Evolutionary conservation across 495 filamentous ascomycete genomes (phyloP).

Genomic region (Aspergillus saccharolyticus): DNA sequence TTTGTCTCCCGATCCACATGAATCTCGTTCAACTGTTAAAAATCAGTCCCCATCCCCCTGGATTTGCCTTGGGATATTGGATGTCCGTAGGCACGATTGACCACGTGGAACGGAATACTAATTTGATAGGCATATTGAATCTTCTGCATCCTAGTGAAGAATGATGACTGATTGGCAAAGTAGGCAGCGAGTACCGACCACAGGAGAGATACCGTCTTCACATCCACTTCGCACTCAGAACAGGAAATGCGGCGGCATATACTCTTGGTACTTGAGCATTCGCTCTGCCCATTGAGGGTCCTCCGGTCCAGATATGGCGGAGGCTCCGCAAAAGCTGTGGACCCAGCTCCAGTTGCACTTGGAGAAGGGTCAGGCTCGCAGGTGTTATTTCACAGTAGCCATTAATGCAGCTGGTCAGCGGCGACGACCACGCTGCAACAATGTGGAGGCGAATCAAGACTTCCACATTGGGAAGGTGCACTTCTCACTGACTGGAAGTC

Average conservation of each 20-base stretch:
- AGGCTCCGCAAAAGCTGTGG: background rate
- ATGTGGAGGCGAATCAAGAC: background rate
- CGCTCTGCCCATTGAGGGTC: background rate
- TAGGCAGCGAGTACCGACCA: too few relatives aligned
- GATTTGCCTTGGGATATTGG: background rate
- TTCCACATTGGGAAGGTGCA: too few relatives aligned
- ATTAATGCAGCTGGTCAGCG: background rate
- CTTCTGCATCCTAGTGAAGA: background rate
- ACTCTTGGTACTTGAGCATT: background rate
- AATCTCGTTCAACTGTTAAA: background rate
- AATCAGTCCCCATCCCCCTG: background rate
- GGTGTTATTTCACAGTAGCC: background rate
- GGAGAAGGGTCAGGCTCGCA: background rate
- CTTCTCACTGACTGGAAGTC: too few relatives aligned
- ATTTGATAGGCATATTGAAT: background rate
- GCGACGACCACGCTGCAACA: background rate
- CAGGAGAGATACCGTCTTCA: background rate
- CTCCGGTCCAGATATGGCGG: background rate
- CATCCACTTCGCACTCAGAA: background rate
- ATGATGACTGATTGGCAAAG: too few relatives aligned
- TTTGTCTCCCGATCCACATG: background rate
- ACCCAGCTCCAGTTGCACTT: background rate
- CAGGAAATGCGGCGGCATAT: background rate
- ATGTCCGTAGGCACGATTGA: background rate
- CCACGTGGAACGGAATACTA: background rate